Base-by-base conservation (phyloP, 768 basidiomycete species). In the Boletus coccyginus region DNA sequence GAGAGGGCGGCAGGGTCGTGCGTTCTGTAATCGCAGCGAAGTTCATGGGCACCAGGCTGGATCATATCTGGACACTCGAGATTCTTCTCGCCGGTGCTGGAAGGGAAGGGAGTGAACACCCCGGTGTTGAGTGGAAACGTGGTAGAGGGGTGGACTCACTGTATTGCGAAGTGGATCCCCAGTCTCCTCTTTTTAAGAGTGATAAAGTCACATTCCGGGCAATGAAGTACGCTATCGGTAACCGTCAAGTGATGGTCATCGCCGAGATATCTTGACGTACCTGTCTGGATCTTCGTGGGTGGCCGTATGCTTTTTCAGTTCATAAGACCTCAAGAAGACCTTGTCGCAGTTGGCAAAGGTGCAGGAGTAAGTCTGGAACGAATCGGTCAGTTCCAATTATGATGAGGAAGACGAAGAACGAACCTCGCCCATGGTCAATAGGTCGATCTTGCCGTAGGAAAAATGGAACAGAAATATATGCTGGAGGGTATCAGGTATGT, bases 1-100 rank as follows among this genome's bases (percentile, higher is more conserved):
- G 69, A 57, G 8, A 72, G 44, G 33, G 65, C 55, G 0, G 69
- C 67, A 12, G 71, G 66, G 41, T 70, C 67, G 5, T 55, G 19
- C 2, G 70, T 72, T 35, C 40, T 57, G 47, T 60, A 72, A 13
- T 56, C 42, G 42, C 70, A 71, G 0, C 21, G 55, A 16, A 46
- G 24, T 19, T 53, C 35, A 9, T 13, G 5, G 24, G 38, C 14
- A 29, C 3, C 49, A 35, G 27, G 14, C 10, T 0, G 32, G 10
- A 51, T 31, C 11, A 17, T 46, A 17, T 67, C 46, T 8, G 63
- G 65, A 39, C 67, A 69, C 31, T 49, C 17, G 32, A 51, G 29
- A 8, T 8, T 35, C 49, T 61, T 65, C 46, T 63, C 60, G 7
- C 70, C 66, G 2, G 62, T 65, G 48, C 69, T 72, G 40, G 4